Base-by-base conservation (phyloP, 1,139 yeast species). In the Debaryomycetaceae sp. region DNA sequence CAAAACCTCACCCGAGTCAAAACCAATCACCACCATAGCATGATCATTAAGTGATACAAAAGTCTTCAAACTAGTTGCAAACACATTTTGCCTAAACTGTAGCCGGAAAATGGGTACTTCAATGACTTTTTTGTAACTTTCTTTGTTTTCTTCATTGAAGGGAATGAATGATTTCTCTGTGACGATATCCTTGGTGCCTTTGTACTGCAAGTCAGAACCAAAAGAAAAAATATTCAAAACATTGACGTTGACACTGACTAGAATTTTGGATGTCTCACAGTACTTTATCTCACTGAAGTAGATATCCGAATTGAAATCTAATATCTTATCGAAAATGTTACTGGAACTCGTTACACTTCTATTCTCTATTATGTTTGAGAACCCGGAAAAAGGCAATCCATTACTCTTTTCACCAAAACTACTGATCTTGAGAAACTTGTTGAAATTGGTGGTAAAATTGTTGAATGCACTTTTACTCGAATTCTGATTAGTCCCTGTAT, bases 91-190 rank as follows among this genome's bases (percentile, higher is more conserved):
- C 16, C 58, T 52, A 37, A 70, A 59, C 39, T 60, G 62, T 4
- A 71, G 38, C 31, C 76, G 47, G 28, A 71, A 53, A 4, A 70
- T 41, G 0, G 76, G 73, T 11, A 47, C 50, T 44, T 70, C 74
- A 3, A 64, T 52, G 1, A 54, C 43, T 39, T 59, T 59, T 16
- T 49, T 49, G 42, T 56, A 55, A 11, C 26, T 22, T 16, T 46
- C 46, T 34, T 43, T 47, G 39, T 22, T 24, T 11, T 39, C 35
- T 17, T 47, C 50, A 14, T 52, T 55, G 19, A 46, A 38, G 1
- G 67, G 59, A 7, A 59, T 44, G 9, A 55, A 47, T 0, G 68
- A 65, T 9, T 53, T 51, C 15, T 53, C 55, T 5, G 63, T 41
- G 9, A 47, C 45, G 17, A 50, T 40, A n/a, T 56, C 53, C 9